Base-by-base conservation (phyloP, 176 grass and related monocot species). In the Echinochloa phyllopogon region DNA sequence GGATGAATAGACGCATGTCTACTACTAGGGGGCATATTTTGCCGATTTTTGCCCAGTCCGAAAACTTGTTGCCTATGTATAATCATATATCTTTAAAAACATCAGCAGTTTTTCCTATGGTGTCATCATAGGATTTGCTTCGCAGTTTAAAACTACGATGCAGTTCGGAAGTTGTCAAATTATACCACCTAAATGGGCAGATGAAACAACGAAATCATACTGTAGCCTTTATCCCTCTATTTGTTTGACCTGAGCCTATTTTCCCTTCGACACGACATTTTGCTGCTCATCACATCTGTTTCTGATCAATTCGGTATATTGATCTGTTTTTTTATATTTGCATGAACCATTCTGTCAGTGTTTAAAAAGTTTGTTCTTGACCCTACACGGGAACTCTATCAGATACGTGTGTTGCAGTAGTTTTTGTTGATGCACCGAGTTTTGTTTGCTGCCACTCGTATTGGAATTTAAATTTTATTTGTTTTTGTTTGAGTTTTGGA, bases 1-100 rank as follows among this genome's bases (percentile, higher is more conserved):
- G 78, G 91, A 99, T 55, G 96, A 96, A 78, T 99, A 90, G 84
- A 69, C 81, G 25, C 6, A 25, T 67, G 16, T 0, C 20, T 68
- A n/a, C 71, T 65, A 14, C 86, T 58, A 23, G 65, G 66, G 65
- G 66, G 65, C 61, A 24, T 83, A 52, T 65, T 73, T 40, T 69
- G 73, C 81, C 57, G 23, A 74, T 78, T 86, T 83, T 86, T 86
- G 51, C 44, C 16, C 49, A 71, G 40, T 52, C 63, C 75, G 5
- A 78, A 78, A 86, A 86, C 52, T 61, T 50, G 23, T 50, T 78
- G 83, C 64, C 74, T 79, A 27, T 71, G 52, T 85, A 77, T 78
- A 59, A 41, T 60, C 12, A 4, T 78, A 60, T 60, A 86, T 65
- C 12, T 76, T 61, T 58, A 10, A 43, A 61, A 47, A 48, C n/a